Evolutionary conservation across 352 stramenopile genomes (phyloP).

Genomic region (Globisporangium megalacanthum): DNA sequence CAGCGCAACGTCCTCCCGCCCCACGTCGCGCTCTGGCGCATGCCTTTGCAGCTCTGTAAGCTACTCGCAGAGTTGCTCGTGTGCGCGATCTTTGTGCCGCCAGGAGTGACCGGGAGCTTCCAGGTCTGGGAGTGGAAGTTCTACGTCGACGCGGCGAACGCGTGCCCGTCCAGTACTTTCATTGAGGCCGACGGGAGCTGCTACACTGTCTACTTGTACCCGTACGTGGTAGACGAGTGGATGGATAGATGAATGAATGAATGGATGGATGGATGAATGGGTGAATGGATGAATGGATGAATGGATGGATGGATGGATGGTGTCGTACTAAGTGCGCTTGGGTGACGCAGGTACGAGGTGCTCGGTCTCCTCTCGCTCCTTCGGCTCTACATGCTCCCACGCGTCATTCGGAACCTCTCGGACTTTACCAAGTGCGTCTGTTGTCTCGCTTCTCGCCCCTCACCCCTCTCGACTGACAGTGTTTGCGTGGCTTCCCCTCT

Average conservation of each 20-base stretch:
- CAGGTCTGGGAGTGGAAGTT: constrained; percentile 68
- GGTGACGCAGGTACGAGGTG: constrained; percentile 43
- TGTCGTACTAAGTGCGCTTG: background rate
- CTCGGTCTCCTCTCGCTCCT: constrained; percentile 60
- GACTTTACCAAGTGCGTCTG: constrained; percentile 58
- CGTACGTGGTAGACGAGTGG: constrained; percentile 32
- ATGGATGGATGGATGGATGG: background rate
- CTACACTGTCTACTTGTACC: constrained; percentile 66
- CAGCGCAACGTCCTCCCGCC: constrained; percentile 51
- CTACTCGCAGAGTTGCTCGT: constrained; percentile 41
- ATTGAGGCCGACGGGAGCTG: constrained; percentile 30
- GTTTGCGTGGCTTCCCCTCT: background rate
- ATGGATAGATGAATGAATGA: background rate
- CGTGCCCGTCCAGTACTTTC: constrained; percentile 30
- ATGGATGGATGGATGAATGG: no score
- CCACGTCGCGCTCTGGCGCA: constrained; percentile 44
- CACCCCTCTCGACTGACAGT: background rate
- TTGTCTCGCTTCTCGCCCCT: background rate
- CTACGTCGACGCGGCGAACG: constrained; percentile 27
- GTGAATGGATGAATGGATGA: background rate
- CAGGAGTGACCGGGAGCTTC: constrained; percentile 41
- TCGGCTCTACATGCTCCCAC: constrained; percentile 73
- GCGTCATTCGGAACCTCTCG: constrained; percentile 69
- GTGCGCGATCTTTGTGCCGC: constrained; percentile 51
- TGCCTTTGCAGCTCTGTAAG: constrained; percentile 33